Base-by-base conservation (phyloP, 192 early-diverging fungal genomes). In the Coemansia erecta region DNA sequence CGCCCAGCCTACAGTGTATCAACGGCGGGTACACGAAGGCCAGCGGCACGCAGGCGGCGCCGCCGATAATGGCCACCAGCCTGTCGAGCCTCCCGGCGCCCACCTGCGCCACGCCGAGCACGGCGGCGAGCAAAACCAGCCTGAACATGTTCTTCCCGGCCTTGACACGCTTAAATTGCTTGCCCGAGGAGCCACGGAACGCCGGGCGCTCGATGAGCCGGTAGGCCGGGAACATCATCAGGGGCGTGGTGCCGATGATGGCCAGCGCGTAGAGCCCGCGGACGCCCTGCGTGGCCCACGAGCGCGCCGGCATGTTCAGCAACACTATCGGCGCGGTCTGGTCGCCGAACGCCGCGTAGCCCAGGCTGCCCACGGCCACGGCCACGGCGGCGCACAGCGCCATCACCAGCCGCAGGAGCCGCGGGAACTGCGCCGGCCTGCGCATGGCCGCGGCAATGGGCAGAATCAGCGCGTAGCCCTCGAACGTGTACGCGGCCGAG, bases 191-290 rank as follows among this genome's bases (percentile, higher is more conserved):
- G 62, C 84, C 74, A 2, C 84, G 73, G 48, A 94, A 95, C 17
- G 94, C 49, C 6, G 80, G 87, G 49, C 84, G 86, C 66, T 98
- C 94, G 55, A 89, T 85, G 60, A 95, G 93, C 58, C 90, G 86
- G 59, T 95, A 89, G 17, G 89, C 88, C 1, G 96, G 94, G 71
- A 94, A 97, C 50, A 95, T 82, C 45, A 89, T 90, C 41, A 98
- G 80, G 3, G 96, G 96, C 33, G 90, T 90, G 2, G 93, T 91
- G 13, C 95, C 78, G 66, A 91, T 81, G 54, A 98, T 97, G 13
- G 96, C 94, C 41, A 95, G 66, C n/a, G 90, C 89, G 70, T 98
- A 97, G 11, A 95, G 61, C 37, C 83, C 81, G 61, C 95, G 92
- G 21, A 97, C 81, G 10, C 75, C 63, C 53, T 83, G 80, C 23